Evolutionary conservation across 306 rosid species (phyloP).

Genomic region (cucumber (Cucumis sativus)): DNA sequence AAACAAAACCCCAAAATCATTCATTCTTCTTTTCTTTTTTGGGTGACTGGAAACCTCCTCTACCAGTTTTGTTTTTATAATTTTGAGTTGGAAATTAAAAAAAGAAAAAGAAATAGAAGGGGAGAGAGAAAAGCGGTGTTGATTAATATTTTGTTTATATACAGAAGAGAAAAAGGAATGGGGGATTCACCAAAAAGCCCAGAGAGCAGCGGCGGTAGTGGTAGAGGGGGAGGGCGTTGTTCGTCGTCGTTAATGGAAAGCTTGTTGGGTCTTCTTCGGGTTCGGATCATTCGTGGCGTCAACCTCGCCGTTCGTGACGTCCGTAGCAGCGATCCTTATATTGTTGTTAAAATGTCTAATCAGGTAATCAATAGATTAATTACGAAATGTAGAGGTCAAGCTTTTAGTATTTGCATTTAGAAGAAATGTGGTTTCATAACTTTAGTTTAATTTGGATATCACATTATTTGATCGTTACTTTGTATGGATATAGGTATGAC

Average conservation of each 20-base stretch:
- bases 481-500: too few relatives aligned
- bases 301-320: slow-evolving; percentile 69
- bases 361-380: slow-evolving; percentile 15
- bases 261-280: slow-evolving; percentile 47
- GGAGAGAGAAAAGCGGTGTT: background rate
- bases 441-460: too few relatives aligned
- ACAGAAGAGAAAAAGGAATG: background rate
- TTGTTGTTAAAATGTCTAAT: slow-evolving; percentile 36
- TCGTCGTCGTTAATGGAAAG: slow-evolving; percentile 21
- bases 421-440: too few relatives aligned
- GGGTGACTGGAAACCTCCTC: background rate
- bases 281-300: slow-evolving; percentile 53
- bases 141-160: background rate
- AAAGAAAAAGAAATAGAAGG: background rate
- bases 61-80: background rate
- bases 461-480: too few relatives aligned
- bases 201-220: background rate
- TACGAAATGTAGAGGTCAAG: too few relatives aligned
- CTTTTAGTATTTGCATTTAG: too few relatives aligned
- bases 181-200: background rate
- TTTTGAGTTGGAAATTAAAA: background rate
- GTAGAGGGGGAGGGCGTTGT: background rate
- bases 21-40: background rate
- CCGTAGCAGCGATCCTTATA: slow-evolving; percentile 51
- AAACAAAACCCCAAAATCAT: background rate